A percentile compares a stretch with the other conserved stretches of the same genome.
Conservation (phyloP, 148 eudicot species). For the Cornus controversa region DNA sequence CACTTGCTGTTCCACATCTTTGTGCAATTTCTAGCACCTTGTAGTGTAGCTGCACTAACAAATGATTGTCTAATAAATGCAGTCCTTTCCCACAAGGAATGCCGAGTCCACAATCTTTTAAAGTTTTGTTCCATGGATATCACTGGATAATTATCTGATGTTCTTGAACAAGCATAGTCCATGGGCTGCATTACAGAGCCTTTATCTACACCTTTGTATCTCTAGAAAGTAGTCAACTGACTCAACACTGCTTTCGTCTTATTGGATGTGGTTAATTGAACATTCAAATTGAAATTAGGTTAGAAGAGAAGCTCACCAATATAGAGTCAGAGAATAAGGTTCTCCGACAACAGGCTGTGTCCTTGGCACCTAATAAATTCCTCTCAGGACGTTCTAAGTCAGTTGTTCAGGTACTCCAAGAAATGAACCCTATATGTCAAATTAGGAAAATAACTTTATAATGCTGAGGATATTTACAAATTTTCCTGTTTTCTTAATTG, state of each 20-base stretch:
- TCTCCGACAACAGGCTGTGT: conserved; percentile 96
- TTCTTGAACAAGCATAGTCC: background rate
- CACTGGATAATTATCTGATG: too few species aligned
- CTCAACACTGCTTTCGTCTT: conserved; percentile 1
- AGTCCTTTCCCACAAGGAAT: too few species aligned
- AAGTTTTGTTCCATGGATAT: too few species aligned
- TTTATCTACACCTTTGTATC: background rate
- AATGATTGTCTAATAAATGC: too few species aligned
- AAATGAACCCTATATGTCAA: conserved; percentile 3
- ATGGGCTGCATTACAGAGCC: background rate
- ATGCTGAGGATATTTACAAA: conserved; percentile 1
- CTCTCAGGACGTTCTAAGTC: conserved; percentile 86
- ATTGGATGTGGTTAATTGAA: conserved; percentile 3
- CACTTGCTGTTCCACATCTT: too few species aligned
- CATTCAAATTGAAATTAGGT: conserved; percentile 40
- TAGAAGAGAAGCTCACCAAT: conserved; percentile 83
- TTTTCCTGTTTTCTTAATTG: conserved; percentile 18
- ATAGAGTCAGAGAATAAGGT: conserved; percentile 96
- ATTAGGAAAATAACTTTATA: background rate
- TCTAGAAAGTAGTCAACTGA: too few species aligned
- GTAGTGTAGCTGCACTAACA: too few species aligned
- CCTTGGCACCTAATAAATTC: conserved; percentile 89
- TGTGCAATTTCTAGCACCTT: too few species aligned
- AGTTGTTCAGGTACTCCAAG: conserved; percentile 67
- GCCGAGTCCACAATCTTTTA: too few species aligned